Evolutionary conservation across 2,329 filamentous ascomycete genomes (phyloP).

Genomic region (Colletotrichum limetticola): DNA sequence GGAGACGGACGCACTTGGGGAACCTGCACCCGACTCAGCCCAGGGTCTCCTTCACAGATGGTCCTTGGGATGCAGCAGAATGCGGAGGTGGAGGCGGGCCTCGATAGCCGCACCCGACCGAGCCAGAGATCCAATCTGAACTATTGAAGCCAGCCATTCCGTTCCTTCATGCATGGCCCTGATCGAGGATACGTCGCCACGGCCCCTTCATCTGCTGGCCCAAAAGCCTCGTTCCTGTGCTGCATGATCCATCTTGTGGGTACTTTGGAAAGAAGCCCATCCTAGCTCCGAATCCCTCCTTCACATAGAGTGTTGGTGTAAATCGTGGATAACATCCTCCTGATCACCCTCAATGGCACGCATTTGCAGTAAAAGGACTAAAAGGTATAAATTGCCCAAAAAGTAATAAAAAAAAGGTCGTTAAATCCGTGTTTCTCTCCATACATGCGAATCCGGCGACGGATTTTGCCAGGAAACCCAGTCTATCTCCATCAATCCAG

Average conservation of each 20-base stretch:
- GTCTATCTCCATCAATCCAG: constrained; percentile 51
- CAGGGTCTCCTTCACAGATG: neutral
- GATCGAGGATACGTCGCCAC: neutral
- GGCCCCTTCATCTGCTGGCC: neutral
- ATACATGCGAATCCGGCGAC: constrained; percentile 50
- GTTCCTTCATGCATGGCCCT: neutral
- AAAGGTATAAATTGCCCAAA: neutral
- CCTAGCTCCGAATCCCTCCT: neutral
- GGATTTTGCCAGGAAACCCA: constrained; percentile 47
- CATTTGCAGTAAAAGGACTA: neutral
- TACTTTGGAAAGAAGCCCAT: neutral
- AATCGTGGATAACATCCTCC: neutral
- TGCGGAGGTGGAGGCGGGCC: constrained; percentile 13
- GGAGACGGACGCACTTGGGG: neutral
- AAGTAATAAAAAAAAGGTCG: neutral
- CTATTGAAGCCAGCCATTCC: too few relatives aligned
- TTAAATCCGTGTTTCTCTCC: constrained; percentile 22
- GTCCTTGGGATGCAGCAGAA: neutral
- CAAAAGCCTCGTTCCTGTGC: neutral
- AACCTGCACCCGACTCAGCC: neutral
- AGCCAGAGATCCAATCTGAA: neutral
- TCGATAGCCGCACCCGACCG: constrained; percentile 25
- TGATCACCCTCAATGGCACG: neutral
- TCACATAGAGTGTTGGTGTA: neutral
- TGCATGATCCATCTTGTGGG: neutral